Percentiles rank a stretch among this genome's conserved stretches.
Conservation (phyloP, 805 yeast genomes). For the Candida awuae region DNA sequence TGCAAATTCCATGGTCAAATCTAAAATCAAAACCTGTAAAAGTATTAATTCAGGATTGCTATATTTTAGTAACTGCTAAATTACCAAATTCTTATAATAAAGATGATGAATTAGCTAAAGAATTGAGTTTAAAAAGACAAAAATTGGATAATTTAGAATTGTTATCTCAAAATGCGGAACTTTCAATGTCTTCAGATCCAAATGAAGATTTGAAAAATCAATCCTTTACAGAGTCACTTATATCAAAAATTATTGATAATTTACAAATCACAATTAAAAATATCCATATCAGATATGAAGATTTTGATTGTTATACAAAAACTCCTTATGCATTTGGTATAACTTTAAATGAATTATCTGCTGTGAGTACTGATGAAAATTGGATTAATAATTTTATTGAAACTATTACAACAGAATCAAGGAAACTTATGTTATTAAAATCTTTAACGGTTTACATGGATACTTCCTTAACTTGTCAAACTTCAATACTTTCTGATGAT, state of each 20-base stretch:
- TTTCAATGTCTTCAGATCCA: slow-evolving; percentile 24
- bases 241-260: slow-evolving; percentile 88
- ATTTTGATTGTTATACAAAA: slow-evolving; percentile 59
- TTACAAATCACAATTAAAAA: slow-evolving; percentile 84
- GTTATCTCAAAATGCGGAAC: slow-evolving; percentile 35
- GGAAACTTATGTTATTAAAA: slow-evolving; percentile 69
- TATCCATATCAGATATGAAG: slow-evolving; percentile 91
- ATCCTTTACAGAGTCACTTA: slow-evolving; percentile 75
- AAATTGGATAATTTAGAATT: slow-evolving; percentile 63
- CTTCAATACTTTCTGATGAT: slow-evolving; percentile 41
- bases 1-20: slow-evolving; percentile 96
- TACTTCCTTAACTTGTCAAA: slow-evolving; percentile 40
- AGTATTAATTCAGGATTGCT: slow-evolving; percentile 78
- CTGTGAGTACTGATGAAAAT: slow-evolving; percentile 75
- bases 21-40: slow-evolving; percentile 88
- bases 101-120: slow-evolving; percentile 52
- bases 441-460: slow-evolving; percentile 80
- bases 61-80: slow-evolving; percentile 71
- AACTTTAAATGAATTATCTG: slow-evolving; percentile 79
- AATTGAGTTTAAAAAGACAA: slow-evolving; percentile 53
- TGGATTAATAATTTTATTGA: slow-evolving; percentile 87
- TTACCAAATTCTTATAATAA: slow-evolving; percentile 45
- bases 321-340: slow-evolving; percentile 76
- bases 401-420: slow-evolving; percentile 54
- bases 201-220: slow-evolving; percentile 51